Evolutionary conservation across 495 filamentous ascomycete species (phyloP).

Genomic region (Xanthoparmelia taractica): DNA sequence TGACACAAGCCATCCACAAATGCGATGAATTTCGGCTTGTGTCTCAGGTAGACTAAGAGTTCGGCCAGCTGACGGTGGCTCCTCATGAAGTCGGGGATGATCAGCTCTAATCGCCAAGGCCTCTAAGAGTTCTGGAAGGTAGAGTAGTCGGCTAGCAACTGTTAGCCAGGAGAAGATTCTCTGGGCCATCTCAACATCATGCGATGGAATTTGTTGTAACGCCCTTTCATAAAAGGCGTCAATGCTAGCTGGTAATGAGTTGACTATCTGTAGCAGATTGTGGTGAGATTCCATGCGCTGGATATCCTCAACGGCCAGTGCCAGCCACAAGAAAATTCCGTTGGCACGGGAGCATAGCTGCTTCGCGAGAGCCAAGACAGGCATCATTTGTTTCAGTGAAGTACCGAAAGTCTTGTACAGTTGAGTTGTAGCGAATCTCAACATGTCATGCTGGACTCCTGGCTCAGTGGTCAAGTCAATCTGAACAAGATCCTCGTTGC

Average conservation of each 20-base stretch:
- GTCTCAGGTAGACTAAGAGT: neutral
- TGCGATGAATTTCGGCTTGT: neutral
- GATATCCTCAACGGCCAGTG: neutral
- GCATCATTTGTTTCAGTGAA: neutral
- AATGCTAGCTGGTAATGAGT: neutral
- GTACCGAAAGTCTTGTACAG: neutral
- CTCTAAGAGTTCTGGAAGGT: neutral
- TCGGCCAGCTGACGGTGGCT: neutral
- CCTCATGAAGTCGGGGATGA: neutral
- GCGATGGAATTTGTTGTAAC: neutral
- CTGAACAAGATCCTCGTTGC: neutral
- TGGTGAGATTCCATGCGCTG: neutral
- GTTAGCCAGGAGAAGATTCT: constrained; percentile 7
- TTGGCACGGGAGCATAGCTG: constrained; percentile 8
- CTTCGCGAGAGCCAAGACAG: neutral
- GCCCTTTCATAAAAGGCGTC: constrained; percentile 1
- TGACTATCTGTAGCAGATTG: neutral
- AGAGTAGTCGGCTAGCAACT: constrained; percentile 2
- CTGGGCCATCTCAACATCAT: neutral
- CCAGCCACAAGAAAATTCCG: constrained; percentile 10
- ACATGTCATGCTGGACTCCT: constrained; percentile 8
- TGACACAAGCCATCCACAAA: constrained; percentile 1
- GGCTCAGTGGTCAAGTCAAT: constrained; percentile 3
- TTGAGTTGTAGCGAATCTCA: neutral
- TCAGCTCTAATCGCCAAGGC: neutral